Evolutionary conservation across 768 basidiomycete genomes (phyloP).

Genomic region (Leccinum sublutescens): DNA sequence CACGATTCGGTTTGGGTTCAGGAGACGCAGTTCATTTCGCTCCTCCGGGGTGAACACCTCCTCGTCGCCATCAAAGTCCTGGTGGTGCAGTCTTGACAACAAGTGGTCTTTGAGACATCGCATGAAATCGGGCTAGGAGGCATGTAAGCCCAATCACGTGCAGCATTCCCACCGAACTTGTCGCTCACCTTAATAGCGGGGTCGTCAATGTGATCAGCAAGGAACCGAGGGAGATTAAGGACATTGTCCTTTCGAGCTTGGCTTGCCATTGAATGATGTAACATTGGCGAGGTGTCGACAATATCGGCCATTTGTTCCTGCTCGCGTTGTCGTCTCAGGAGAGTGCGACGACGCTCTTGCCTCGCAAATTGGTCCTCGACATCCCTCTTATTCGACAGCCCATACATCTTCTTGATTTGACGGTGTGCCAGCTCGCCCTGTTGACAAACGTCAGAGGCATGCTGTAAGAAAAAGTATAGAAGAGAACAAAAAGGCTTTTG

Average conservation of each 20-base stretch:
- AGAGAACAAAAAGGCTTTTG: not conserved
- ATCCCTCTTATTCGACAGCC: not conserved
- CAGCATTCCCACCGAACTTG: not conserved
- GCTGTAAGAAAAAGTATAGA: not conserved
- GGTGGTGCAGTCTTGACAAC: not conserved
- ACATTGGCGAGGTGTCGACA: not conserved
- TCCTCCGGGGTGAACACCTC: not conserved
- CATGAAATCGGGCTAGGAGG: not conserved
- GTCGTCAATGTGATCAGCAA: not conserved
- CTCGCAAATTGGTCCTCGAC: not conserved
- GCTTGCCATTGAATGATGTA: not conserved
- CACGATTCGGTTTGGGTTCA: not conserved
- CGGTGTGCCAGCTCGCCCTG: not conserved
- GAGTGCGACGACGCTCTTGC: not conserved
- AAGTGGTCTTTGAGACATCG: not conserved
- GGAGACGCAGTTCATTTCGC: not conserved
- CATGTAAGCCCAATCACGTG: not conserved
- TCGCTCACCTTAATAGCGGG: not conserved
- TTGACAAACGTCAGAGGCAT: not conserved
- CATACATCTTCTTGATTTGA: not conserved
- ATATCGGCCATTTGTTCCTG: not conserved
- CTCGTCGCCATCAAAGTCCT: conserved; percentile 1
- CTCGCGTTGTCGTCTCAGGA: not conserved
- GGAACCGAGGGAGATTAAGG: not conserved
- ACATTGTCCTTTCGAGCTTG: not conserved